These are phyloP conservation scores for Eucalyptus cloeziana DNA, from an alignment of 345 rosid genomes.

Conservation along the genomic window DNA sequence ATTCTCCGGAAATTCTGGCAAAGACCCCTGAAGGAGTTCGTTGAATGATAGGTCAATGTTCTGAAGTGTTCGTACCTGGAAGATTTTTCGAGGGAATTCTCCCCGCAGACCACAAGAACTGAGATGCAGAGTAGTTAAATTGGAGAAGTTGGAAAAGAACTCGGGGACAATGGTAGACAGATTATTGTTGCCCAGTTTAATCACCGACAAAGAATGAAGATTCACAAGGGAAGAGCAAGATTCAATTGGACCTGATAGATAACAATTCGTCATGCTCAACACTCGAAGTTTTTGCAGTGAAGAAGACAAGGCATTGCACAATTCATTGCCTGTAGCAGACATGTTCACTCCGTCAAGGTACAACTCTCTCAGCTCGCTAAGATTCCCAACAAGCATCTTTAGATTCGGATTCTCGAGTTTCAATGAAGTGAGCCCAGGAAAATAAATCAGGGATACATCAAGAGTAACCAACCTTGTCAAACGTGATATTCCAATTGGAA, in stretches of 20 bases:
- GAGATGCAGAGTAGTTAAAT: neutral
- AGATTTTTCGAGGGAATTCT: slow-evolving; percentile 7
- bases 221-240: neutral
- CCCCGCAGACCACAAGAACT: too few species aligned
- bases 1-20: neutral
- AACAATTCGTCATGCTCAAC: slow-evolving; percentile 11
- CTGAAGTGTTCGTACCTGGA: slow-evolving; percentile 8
- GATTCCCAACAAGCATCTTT: slow-evolving; percentile 1
- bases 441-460: too few species aligned
- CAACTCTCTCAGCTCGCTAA: slow-evolving; percentile 19
- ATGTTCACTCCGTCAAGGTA: slow-evolving; percentile 13
- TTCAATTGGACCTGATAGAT: slow-evolving; percentile 16
- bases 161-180: slow-evolving; percentile 5
- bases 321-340: slow-evolving; percentile 6
- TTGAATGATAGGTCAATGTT: slow-evolving; percentile 11
- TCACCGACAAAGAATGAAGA: neutral
- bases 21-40: slow-evolving; percentile 1
- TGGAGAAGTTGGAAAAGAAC: slow-evolving; percentile 4
- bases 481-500: too few species aligned
- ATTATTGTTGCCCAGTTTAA: slow-evolving; percentile 7
- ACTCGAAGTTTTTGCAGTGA: neutral
- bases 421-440: neutral
- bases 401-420: slow-evolving; percentile 21
- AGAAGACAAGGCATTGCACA: slow-evolving; percentile 15
- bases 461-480: too few species aligned